phyloP scores from a whole-genome alignment of 139 green algal genomes.

The Prasinococcaceae sp. region DNA sequence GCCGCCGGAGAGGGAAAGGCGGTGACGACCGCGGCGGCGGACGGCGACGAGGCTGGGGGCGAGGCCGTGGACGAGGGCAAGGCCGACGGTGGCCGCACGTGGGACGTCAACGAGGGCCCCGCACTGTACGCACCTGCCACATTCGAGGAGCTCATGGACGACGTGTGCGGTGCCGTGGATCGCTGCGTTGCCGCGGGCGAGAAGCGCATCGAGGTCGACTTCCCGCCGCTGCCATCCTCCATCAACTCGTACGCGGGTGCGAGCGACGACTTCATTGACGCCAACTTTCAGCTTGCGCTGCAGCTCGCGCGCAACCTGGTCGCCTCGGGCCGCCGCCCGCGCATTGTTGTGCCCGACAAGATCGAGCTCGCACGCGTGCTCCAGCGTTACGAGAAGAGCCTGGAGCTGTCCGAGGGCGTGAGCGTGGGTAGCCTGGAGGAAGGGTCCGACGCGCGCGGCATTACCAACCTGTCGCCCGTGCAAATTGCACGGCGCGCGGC shows the following conservation, averaged over 20 bases:
- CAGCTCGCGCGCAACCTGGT: slow-evolving; percentile 10
- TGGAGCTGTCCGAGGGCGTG: slow-evolving; percentile 12
- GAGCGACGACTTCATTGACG: slow-evolving; percentile 27
- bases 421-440: slow-evolving; percentile 19
- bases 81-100: no score
- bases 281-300: slow-evolving; percentile 29
- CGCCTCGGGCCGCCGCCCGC: background rate
- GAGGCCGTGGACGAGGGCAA: no score
- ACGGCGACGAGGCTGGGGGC: no score
- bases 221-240: no score
- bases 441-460: background rate
- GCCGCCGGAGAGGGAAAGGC: no score
- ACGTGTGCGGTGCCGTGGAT: no score
- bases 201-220: slow-evolving; percentile 2
- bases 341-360: slow-evolving; percentile 5
- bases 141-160: no score
- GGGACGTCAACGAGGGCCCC: no score
- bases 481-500: slow-evolving; percentile 2
- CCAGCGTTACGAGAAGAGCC: background rate
- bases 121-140: no score
- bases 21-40: no score
- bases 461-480: slow-evolving; percentile 6
- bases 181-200: no score
- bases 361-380: background rate
- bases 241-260: slow-evolving; percentile 8